These are phyloP conservation scores for Penicillium hordei DNA, from an alignment of 2,329 filamentous ascomycete species.

Conservation along the genomic window DNA sequence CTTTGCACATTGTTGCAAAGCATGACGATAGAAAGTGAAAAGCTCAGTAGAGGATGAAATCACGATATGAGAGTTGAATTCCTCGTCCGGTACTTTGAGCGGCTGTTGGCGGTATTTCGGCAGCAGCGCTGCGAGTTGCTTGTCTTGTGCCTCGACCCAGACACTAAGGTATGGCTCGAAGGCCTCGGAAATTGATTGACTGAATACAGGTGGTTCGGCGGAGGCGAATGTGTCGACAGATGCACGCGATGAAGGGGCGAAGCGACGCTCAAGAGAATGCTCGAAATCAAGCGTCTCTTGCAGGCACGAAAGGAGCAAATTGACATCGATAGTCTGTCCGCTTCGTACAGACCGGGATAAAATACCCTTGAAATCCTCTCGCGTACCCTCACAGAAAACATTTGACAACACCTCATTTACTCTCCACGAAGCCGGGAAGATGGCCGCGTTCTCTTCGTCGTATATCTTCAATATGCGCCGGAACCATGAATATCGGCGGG, in stretches of 20 bases:
- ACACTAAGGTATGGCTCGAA: conserved; percentile 96
- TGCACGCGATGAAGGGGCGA: conserved; percentile 66
- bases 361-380: conserved; percentile 93
- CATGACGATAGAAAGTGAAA: conserved; percentile 94
- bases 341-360: conserved; percentile 82
- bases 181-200: conserved; percentile 88
- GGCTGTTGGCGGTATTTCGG: conserved; percentile 84
- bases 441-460: conserved; percentile 83
- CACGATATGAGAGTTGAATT: conserved; percentile 86
- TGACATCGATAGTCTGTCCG: conserved; percentile 81
- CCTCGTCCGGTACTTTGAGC: conserved; percentile 77
- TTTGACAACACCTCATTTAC: conserved; percentile 88
- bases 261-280: conserved; percentile 81
- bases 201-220: conserved; percentile 74
- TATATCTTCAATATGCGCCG: conserved; percentile 92
- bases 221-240: conserved; percentile 90
- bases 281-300: conserved; percentile 98
- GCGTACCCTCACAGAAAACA: conserved; percentile 90
- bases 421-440: conserved; percentile 86
- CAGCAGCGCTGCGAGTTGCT: conserved; percentile 77
- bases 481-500: conserved; percentile 93
- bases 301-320: conserved; percentile 80
- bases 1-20: conserved; percentile 91
- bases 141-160: conserved; percentile 97
- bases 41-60: conserved; percentile 93